Conservation (phyloP, 1,284 basidiomycete species). For the Melampsora larici-populina region DNA sequence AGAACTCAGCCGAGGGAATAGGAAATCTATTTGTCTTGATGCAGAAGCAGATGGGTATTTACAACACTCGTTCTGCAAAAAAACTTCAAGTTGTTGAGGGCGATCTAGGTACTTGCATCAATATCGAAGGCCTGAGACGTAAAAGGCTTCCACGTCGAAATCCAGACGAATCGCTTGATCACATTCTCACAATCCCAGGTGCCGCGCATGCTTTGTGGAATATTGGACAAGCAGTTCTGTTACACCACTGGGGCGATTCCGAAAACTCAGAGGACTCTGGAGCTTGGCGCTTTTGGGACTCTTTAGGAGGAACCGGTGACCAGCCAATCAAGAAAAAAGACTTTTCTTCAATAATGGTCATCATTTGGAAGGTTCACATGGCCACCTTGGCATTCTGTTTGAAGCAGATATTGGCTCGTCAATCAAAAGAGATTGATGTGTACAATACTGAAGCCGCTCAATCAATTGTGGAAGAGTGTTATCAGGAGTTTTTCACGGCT, state of each 20-base stretch:
- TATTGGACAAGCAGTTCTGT: background rate
- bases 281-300: background rate
- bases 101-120: conserved; percentile 66
- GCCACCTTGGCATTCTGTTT: background rate
- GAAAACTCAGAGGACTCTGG: background rate
- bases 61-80: too few species aligned
- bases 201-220: background rate
- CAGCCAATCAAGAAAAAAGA: conserved; percentile 52
- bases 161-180: too few species aligned
- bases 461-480: background rate
- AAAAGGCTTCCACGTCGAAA: too few species aligned
- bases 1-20: too few species aligned
- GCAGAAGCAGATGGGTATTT: too few species aligned
- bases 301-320: background rate
- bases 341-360: background rate
- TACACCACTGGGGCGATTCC: background rate
- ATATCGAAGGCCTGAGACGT: conserved; percentile 56
- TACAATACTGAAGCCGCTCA: background rate
- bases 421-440: background rate
- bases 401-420: too few species aligned
- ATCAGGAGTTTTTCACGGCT: background rate
- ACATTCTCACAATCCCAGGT: background rate
- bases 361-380: background rate
- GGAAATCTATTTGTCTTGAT: too few species aligned
- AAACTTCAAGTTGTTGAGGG: too few species aligned